Evolutionary conservation across 257 asterid genomes (phyloP).

Genomic region (Ehretia macrophylla): DNA sequence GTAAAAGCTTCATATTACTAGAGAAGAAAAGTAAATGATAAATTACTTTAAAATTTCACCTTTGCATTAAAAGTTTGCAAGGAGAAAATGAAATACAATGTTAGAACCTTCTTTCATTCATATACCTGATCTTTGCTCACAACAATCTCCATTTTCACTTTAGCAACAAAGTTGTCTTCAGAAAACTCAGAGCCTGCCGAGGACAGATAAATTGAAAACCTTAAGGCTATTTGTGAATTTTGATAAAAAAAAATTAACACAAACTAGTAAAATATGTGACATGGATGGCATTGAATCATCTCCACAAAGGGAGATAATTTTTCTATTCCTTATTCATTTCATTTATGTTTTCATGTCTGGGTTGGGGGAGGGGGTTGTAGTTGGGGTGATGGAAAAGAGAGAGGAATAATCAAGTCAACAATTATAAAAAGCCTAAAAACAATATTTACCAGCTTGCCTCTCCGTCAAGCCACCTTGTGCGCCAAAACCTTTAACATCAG

Average conservation of each 20-base stretch:
- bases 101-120: background rate
- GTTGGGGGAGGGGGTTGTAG: background rate
- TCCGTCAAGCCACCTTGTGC: conserved; percentile 93
- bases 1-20: background rate
- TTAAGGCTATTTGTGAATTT: background rate
- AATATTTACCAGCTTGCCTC: conserved; percentile 77
- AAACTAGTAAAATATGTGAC: background rate
- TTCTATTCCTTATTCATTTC: background rate
- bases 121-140: conserved; percentile 87
- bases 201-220: conserved; percentile 10
- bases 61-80: background rate
- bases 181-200: conserved; percentile 85
- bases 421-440: conserved; percentile 9
- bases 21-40: background rate
- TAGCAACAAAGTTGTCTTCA: conserved; percentile 75
- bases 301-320: too few relatives aligned
- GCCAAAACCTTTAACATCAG: conserved; percentile 96
- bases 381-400: background rate
- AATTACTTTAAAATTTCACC: background rate
- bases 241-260: background rate
- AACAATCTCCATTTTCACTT: conserved; percentile 95
- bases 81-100: background rate
- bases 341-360: background rate
- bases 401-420: conserved; percentile 1
- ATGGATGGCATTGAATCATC: too few relatives aligned